Evolutionary conservation across 2,329 filamentous ascomycete genomes (phyloP), one percentile per base, ranked within the genome.

Genomic region (Alternaria atra): DNA sequence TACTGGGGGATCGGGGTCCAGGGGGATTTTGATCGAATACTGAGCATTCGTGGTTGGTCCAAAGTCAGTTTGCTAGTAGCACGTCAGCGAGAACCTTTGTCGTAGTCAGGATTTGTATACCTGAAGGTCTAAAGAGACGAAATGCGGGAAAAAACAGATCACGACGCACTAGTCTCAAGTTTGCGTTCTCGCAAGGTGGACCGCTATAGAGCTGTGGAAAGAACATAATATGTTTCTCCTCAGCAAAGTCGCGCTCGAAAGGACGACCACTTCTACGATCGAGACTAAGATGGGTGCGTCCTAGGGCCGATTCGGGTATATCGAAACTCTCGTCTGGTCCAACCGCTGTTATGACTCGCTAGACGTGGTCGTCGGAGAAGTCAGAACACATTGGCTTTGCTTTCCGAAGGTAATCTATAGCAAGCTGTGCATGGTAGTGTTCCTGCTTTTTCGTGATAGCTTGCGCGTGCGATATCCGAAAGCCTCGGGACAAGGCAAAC

Each of bases 361-460:
- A 7, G 34, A 66, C 39, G 10, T 62, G 23, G n/a, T 47, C 25
- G 34, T 15, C 48, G 40, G 35, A 55, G 37, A 64, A 66, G 35
- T 17, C 32, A 37, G 42, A 7, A 29, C 17, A 60, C 13, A 55
- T 60, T 51, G 20, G 64, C 12, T 64, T 67, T 47, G 52, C 58
- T 50, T 63, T 67, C 13, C 17, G 9, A 39, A 67, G 52, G 51
- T 64, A 67, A 40, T 67, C 56, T 8, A 61, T 27, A 48, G 56
- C 48, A 12, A 67, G 61, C 29, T 62, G 3, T 12, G n/a, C 59
- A 52, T 53, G 23, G 39, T 51, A 58, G 6, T 53, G 13, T 51
- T 56, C 23, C 42, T 61, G 40, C 30, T 66, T 46, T 12, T 30
- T 23, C 39, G 50, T 29, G 44, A 67, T 51, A 20, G 40, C 39